These are phyloP conservation scores for Cystobasidium onofrii DNA, from an alignment of 768 basidiomycete species.

Conservation along the genomic window DNA sequence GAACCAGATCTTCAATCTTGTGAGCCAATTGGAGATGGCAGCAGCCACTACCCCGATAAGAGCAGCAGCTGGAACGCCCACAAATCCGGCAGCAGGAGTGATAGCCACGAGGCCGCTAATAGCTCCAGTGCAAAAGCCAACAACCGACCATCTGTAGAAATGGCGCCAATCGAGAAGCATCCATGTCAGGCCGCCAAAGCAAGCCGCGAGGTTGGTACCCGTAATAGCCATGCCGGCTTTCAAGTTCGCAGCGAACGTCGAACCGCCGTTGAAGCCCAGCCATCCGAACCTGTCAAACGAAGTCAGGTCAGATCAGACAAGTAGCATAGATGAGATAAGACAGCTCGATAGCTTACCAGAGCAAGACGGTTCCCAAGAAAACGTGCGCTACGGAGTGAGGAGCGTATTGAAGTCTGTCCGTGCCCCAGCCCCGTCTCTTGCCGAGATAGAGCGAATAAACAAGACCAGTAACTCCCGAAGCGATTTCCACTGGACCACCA, in stretches of 20 bases:
- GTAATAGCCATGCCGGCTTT: constrained; percentile 82
- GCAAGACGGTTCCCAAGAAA: constrained; percentile 80
- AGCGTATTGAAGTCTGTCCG: constrained; percentile 80
- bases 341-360: constrained; percentile 78
- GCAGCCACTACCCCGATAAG: constrained; percentile 77
- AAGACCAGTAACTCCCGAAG: constrained; percentile 81
- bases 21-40: constrained; percentile 85
- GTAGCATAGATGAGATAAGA: too few relatives aligned
- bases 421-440: constrained; percentile 82
- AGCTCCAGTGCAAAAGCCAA: constrained; percentile 18
- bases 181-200: constrained; percentile 78
- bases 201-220: constrained; percentile 84
- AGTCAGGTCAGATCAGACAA: too few relatives aligned
- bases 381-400: constrained; percentile 91
- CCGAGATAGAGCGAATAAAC: constrained; percentile 82
- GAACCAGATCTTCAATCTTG: constrained; percentile 73
- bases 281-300: constrained; percentile 51
- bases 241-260: constrained; percentile 75
- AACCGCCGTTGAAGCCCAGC: constrained; percentile 90
- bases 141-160: constrained; percentile 42
- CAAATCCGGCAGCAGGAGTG: constrained; percentile 49
- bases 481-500: constrained; percentile 93
- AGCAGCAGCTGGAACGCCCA: constrained; percentile 62
- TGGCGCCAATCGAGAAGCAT: constrained; percentile 84
- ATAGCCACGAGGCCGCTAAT: constrained; percentile 42